phyloP scores from a whole-genome alignment of 768 basidiomycete species.

The Phlebiopsis flavidoalba region DNA sequence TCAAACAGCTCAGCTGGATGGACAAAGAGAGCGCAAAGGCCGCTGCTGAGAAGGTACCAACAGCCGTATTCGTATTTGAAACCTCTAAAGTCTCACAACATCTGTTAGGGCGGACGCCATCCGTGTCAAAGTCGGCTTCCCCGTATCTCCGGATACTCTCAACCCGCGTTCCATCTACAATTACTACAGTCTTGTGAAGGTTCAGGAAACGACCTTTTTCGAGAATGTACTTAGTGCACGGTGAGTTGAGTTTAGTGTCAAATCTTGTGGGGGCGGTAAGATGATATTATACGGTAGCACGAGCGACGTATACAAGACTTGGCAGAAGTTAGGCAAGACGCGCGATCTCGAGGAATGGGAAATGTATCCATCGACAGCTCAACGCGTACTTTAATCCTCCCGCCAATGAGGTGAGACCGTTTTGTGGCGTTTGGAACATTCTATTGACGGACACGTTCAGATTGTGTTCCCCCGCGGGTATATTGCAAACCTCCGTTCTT shows the following conservation, averaged over 20 bases:
- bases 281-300: slow-evolving; percentile 31
- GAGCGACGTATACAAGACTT: slow-evolving; percentile 60
- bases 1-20: slow-evolving; percentile 85
- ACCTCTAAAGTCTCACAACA: slow-evolving; percentile 8
- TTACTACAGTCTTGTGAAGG: slow-evolving; percentile 71
- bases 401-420: slow-evolving; percentile 65
- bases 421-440: neutral
- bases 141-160: slow-evolving; percentile 77
- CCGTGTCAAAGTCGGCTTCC: slow-evolving; percentile 91
- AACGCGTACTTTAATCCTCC: slow-evolving; percentile 89
- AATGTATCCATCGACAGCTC: slow-evolving; percentile 81
- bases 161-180: slow-evolving; percentile 59
- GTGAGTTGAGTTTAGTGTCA: slow-evolving; percentile 28
- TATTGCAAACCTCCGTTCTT: slow-evolving; percentile 93
- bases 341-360: slow-evolving; percentile 78
- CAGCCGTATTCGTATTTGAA: neutral
- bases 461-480: slow-evolving; percentile 97
- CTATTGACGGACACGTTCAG: slow-evolving; percentile 28
- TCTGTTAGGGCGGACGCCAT: slow-evolving; percentile 66
- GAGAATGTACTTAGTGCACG: slow-evolving; percentile 70
- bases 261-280: neutral
- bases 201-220: slow-evolving; percentile 72
- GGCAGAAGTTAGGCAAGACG: slow-evolving; percentile 67
- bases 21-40: slow-evolving; percentile 75
- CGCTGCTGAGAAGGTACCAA: slow-evolving; percentile 74